Evolutionary conservation across 768 basidiomycete species (phyloP).

Genomic region (Mycena sanguinolenta): DNA sequence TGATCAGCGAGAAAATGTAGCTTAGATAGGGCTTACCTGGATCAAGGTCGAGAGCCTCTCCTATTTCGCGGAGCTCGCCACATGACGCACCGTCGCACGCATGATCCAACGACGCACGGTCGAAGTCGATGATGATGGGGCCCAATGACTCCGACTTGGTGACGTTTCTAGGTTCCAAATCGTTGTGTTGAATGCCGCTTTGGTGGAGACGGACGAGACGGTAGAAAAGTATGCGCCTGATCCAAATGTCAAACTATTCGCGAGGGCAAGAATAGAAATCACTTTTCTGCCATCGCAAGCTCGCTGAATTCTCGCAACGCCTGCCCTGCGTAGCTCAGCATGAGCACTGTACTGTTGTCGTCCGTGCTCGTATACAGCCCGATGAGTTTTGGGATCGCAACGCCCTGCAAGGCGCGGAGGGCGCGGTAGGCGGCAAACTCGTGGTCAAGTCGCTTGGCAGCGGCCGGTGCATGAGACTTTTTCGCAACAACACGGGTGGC

Average conservation of each 20-base stretch:
- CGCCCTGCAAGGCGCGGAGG: slow-evolving; percentile 21
- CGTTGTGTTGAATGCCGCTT: slow-evolving; percentile 25
- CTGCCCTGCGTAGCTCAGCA: slow-evolving; percentile 25
- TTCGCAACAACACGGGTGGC: slow-evolving; percentile 17
- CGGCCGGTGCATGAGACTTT: slow-evolving; percentile 14
- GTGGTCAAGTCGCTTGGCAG: slow-evolving; percentile 14
- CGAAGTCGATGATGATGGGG: slow-evolving; percentile 27
- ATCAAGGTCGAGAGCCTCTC: slow-evolving; percentile 18
- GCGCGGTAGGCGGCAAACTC: slow-evolving; percentile 15
- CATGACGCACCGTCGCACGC: slow-evolving; percentile 21
- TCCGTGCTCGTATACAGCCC: slow-evolving; percentile 17
- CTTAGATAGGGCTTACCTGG: slow-evolving; percentile 6
- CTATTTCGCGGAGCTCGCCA: slow-evolving; percentile 14
- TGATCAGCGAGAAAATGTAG: slow-evolving; percentile 11
- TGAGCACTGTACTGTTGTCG: slow-evolving; percentile 16
- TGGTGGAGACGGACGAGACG: slow-evolving; percentile 25
- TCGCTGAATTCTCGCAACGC: slow-evolving; percentile 18
- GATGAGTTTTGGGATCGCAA: slow-evolving; percentile 19
- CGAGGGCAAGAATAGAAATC: slow-evolving; percentile 3
- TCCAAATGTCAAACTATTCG: slow-evolving; percentile 7
- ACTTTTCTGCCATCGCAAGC: slow-evolving; percentile 19
- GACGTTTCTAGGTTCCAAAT: slow-evolving; percentile 27
- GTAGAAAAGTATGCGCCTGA: slow-evolving; percentile 24
- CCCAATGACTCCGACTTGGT: slow-evolving; percentile 20
- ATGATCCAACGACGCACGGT: slow-evolving; percentile 25